phyloP scores from a whole-genome alignment of 2,329 filamentous ascomycete species.

The Curvularia verruculosa region DNA sequence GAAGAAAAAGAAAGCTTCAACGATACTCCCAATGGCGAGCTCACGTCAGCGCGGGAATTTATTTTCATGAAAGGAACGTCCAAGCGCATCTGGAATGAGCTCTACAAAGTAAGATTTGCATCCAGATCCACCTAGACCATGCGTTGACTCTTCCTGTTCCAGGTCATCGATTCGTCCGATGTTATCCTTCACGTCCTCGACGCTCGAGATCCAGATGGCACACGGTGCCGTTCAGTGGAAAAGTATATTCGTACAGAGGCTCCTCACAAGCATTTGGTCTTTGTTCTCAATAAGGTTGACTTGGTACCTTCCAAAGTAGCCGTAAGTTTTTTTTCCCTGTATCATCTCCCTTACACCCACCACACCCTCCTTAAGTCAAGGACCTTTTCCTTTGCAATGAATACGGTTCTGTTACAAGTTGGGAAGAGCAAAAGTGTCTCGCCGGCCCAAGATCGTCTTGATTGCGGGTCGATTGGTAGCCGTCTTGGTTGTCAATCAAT shows the following conservation, averaged over 20 bases:
- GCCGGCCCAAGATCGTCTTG: slow-evolving; percentile 67
- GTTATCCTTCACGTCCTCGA: slow-evolving; percentile 74
- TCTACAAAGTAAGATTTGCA: slow-evolving; percentile 73
- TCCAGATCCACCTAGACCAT: background rate
- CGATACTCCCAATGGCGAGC: slow-evolving; percentile 48
- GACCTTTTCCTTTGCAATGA: slow-evolving; percentile 73
- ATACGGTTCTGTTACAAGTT: slow-evolving; percentile 95
- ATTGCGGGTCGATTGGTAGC: slow-evolving; percentile 72
- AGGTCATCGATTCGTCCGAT: slow-evolving; percentile 82
- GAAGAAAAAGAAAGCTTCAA: slow-evolving; percentile 53
- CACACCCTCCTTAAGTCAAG: slow-evolving; percentile 88
- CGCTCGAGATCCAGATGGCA: slow-evolving; percentile 61
- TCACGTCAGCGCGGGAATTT: slow-evolving; percentile 61
- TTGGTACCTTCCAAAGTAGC: slow-evolving; percentile 89
- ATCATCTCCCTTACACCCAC: slow-evolving; percentile 4
- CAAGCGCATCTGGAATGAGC: slow-evolving; percentile 83
- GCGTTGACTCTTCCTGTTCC: background rate
- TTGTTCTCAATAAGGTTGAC: slow-evolving; percentile 90
- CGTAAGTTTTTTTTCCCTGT: slow-evolving; percentile 69
- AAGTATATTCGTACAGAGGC: slow-evolving; percentile 94
- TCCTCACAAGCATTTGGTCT: slow-evolving; percentile 93
- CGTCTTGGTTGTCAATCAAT: slow-evolving; percentile 88
- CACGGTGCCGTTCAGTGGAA: slow-evolving; percentile 85
- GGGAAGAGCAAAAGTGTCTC: slow-evolving; percentile 90
- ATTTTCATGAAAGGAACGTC: slow-evolving; percentile 95